Percentiles rank a stretch among this genome's conserved stretches.
Evolutionary conservation across 306 rosid genomes (phyloP).

Genomic region (Castanea sativa): DNA sequence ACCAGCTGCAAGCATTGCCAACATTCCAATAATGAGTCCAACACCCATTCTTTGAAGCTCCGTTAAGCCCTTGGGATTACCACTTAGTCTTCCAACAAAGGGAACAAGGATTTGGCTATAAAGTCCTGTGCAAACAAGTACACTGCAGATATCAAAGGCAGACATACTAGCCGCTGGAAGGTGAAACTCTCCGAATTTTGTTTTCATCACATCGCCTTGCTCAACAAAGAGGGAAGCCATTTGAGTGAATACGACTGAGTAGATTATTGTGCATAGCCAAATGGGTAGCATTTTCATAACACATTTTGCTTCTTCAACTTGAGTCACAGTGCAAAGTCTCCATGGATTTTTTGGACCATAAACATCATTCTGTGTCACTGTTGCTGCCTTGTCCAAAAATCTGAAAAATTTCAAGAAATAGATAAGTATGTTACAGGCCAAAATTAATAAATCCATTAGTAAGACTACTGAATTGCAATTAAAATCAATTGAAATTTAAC

Average conservation of each 20-base stretch:
- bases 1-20: constrained; percentile 56
- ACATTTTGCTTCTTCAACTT: constrained; percentile 70
- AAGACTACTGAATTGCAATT: neutral
- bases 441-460: neutral
- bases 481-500: no score
- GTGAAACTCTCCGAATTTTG: constrained; percentile 29
- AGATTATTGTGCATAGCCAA: constrained; percentile 63
- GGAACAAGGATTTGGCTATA: constrained; percentile 48
- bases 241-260: constrained; percentile 61
- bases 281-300: constrained; percentile 53
- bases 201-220: constrained; percentile 63
- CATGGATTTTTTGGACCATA: constrained; percentile 24
- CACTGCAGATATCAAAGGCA: constrained; percentile 51
- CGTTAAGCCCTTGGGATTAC: constrained; percentile 41
- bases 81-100: constrained; percentile 30
- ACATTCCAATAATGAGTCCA: constrained; percentile 53
- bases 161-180: constrained; percentile 69
- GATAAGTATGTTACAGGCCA: neutral
- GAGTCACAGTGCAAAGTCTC: constrained; percentile 60
- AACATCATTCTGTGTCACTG: constrained; percentile 17
- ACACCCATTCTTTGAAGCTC: constrained; percentile 65
- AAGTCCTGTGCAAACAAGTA: constrained; percentile 42
- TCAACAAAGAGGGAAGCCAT: constrained; percentile 70
- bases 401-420: constrained; percentile 19
- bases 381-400: constrained; percentile 66